Evolutionary conservation across 495 filamentous ascomycete genomes (phyloP), one percentile per base, ranked within the genome.

Genomic region (Aspergillus avenaceus): DNA sequence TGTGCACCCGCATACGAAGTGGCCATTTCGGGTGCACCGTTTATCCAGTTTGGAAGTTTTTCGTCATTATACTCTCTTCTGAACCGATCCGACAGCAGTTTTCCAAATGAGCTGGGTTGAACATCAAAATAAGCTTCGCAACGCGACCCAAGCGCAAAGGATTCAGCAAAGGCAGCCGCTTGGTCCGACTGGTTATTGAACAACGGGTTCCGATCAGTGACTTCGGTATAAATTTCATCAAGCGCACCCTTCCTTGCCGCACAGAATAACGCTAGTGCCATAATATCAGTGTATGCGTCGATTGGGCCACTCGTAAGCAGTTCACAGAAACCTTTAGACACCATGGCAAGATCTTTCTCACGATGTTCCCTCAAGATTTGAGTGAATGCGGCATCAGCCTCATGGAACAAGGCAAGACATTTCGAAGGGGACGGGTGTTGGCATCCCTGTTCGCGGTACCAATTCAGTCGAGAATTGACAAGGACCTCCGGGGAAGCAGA

Each of bases 121-220:
- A 81, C 65, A 50, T 79, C 80, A 41, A 84, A 83, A 52, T 81
- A 84, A 0, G 75, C 71, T 31, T 83, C 81, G 51, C 81, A 84
- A 25, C 77, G 77, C 5, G 81, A 81, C 8, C 81, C 81, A 12
- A 81, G 67, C 2, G 79, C 81, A 55, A 83, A 84, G 0, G 77
- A 72, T 54, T 84, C 81, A 7, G 81, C 76, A 53, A 84, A 83
- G 8, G 76, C 76, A 8, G 77, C 81, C 8, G 81, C 79, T 54
- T 84, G 81, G 50, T 84, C 81, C 2, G 74, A 57, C 36, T 76
- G 74, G 22, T 66, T 59, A 59, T 82, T 82, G 56, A 79, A 79
- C 5, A 82, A 60, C 2, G 80, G 79, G 51, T 83, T 83, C 6
- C 81, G 73, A 54, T 84, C 81, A 5, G 74, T 75, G 0, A 83